Percentiles rank a stretch among this genome's conserved stretches.
Evolutionary conservation across 495 filamentous ascomycete species (phyloP).

Genomic region (Tuber melanosporum): DNA sequence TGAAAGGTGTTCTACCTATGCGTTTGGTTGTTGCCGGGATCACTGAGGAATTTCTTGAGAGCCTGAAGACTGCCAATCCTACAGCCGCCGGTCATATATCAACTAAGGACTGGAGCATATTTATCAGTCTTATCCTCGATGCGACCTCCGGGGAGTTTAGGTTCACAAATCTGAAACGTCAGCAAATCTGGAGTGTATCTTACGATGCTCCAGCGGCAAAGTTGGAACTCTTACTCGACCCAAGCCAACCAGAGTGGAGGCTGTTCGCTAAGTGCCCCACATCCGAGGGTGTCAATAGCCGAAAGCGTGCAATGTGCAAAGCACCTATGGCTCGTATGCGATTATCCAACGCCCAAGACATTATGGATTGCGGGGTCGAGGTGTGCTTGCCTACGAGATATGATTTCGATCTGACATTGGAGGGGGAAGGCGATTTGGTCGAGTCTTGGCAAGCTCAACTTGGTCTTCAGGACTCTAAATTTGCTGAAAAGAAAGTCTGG

Average conservation of each 20-base stretch:
- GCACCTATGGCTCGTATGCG: conserved; percentile 55
- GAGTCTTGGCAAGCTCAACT: conserved; percentile 42
- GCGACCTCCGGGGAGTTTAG: conserved; percentile 47
- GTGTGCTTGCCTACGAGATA: conserved; percentile 46
- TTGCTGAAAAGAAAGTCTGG: conserved; percentile 45
- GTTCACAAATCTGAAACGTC: conserved; percentile 48
- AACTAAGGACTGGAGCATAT: conserved; percentile 43
- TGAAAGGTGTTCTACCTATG: conserved; percentile 50
- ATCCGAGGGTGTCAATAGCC: conserved; percentile 44
- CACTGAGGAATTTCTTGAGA: conserved; percentile 35
- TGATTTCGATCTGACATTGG: conserved; percentile 34
- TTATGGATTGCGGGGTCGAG: conserved; percentile 51
- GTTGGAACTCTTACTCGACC: conserved; percentile 50
- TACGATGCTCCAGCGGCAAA: conserved; percentile 50
- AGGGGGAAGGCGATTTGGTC: conserved; percentile 38
- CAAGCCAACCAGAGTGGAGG: conserved; percentile 49
- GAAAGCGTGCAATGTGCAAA: conserved; percentile 47
- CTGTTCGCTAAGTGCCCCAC: conserved; percentile 49
- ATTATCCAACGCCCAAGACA: conserved; percentile 35
- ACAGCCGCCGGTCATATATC: conserved; percentile 12
- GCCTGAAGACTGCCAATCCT: conserved; percentile 22
- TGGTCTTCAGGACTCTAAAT: conserved; percentile 45
- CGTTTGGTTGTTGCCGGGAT: conserved; percentile 45
- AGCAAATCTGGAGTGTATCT: conserved; percentile 49
- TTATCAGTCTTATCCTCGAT: conserved; percentile 40